Conservation (phyloP, 306 rosid genomes). For the Malus sieversii region DNA sequence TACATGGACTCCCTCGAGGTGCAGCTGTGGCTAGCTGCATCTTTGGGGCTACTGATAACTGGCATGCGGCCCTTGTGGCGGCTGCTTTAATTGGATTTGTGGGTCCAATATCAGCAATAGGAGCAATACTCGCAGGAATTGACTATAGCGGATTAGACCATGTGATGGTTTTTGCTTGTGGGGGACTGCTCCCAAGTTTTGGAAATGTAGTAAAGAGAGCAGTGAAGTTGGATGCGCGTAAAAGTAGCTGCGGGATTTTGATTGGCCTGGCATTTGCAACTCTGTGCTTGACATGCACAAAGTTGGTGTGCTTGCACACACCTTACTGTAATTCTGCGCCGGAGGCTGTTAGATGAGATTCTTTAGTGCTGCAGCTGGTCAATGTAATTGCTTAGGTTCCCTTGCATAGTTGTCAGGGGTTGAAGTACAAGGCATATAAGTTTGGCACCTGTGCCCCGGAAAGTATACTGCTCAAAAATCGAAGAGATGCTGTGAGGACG, state of each 20-base stretch:
- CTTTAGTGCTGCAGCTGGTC: constrained; percentile 7
- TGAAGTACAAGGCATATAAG: neutral
- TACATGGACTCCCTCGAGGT: constrained; percentile 95
- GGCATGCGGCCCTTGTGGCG: constrained; percentile 84
- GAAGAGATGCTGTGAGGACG: neutral
- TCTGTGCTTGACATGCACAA: constrained; percentile 77
- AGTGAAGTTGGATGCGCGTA: constrained; percentile 55
- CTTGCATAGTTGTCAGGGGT: neutral
- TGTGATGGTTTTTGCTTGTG: constrained; percentile 87
- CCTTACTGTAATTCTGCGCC: constrained; percentile 99
- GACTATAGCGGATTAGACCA: constrained; percentile 94
- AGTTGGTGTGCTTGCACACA: constrained; percentile 94
- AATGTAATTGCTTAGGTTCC: neutral
- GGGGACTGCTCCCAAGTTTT: constrained; percentile 83
- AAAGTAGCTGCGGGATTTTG: constrained; percentile 59
- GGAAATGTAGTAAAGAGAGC: constrained; percentile 61
- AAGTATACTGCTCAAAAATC: neutral
- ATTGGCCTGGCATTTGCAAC: constrained; percentile 63
- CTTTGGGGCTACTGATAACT: constrained; percentile 87
- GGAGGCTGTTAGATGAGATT: constrained; percentile 78
- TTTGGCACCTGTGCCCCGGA: neutral
- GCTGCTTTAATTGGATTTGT: constrained; percentile 83
- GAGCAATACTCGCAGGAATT: constrained; percentile 88
- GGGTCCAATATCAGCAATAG: constrained; percentile 92
- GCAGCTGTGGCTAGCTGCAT: constrained; percentile 98